A percentile compares a stretch with the other conserved stretches of the same genome.
phyloP scores from a whole-genome alignment of 257 asterid species.

The Lavandula angustifolia region DNA sequence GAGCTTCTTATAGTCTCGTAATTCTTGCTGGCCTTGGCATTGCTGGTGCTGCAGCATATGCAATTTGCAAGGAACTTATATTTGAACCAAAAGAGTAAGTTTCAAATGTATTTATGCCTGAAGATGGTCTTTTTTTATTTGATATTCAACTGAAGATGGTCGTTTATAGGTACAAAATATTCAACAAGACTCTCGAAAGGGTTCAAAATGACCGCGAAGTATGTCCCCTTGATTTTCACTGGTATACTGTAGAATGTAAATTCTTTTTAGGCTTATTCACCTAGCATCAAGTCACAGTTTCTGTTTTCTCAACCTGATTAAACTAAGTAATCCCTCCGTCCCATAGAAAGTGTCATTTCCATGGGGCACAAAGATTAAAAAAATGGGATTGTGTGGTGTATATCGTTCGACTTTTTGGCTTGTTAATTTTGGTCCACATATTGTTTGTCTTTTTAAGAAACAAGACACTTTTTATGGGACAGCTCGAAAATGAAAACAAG shows the following conservation, averaged over 20 bases:
- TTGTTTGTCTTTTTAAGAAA: no score
- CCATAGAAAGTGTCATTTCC: no score
- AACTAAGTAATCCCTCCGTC: no score
- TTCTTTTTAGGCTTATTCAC: neutral
- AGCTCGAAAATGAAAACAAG: no score
- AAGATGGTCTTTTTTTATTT: conserved; percentile 2
- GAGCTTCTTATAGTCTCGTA: conserved; percentile 78
- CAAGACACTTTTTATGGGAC: no score
- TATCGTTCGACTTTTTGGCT: no score
- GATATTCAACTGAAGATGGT: conserved; percentile 29
- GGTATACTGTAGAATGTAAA: conserved; percentile 4
- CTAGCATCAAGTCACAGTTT: neutral
- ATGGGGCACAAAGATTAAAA: no score
- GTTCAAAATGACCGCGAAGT: conserved; percentile 84
- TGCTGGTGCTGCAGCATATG: conserved; percentile 87
- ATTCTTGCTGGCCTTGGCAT: conserved; percentile 93
- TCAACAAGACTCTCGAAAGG: conserved; percentile 80
- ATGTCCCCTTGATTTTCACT: conserved; percentile 33
- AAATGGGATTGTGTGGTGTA: no score
- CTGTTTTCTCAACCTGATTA: conserved; percentile 1
- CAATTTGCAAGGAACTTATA: conserved; percentile 83
- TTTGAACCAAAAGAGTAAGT: conserved; percentile 91
- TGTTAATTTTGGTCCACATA: no score
- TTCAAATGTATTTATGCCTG: neutral
- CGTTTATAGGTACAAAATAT: conserved; percentile 70